phyloP scores from a whole-genome alignment of 2,329 filamentous ascomycete species.

The Beauveria sp. region DNA sequence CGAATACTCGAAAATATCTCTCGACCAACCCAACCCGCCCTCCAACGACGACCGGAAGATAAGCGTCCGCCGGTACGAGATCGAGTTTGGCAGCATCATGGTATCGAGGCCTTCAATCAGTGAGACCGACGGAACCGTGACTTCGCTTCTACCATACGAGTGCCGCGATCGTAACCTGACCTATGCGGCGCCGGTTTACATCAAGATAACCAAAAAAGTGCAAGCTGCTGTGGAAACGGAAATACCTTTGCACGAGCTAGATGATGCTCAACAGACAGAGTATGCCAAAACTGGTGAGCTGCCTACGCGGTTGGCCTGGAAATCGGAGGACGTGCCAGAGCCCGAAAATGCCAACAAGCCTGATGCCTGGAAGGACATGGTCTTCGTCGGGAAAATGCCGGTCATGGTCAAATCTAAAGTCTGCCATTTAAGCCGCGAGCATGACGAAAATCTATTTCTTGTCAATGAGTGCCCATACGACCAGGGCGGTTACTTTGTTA shows the following conservation, averaged over 20 bases:
- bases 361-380: conserved; percentile 57
- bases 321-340: conserved; percentile 48
- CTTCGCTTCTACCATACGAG: conserved; percentile 84
- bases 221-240: conserved; percentile 73
- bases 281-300: conserved; percentile 47
- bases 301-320: conserved; percentile 52
- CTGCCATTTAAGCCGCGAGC: conserved; percentile 77
- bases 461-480: conserved; percentile 98
- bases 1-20: conserved; percentile 83
- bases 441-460: conserved; percentile 78
- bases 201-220: conserved; percentile 79
- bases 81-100: conserved; percentile 86
- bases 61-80: conserved; percentile 83
- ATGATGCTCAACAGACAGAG: conserved; percentile 53
- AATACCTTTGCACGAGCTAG: conserved; percentile 59
- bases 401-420: conserved; percentile 98
- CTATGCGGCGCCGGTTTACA: conserved; percentile 85
- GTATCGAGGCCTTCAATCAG: conserved; percentile 86
- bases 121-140: conserved; percentile 84
- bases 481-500: conserved; percentile 97
- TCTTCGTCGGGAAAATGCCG: conserved; percentile 91
- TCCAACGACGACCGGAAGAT: conserved; percentile 70
- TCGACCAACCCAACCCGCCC: conserved; percentile 84
- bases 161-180: conserved; percentile 92
- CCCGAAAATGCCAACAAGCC: conserved; percentile 43